A percentile compares a stretch with the other conserved stretches of the same genome.
Conservation (phyloP, 164 flowering plant genomes). For the Santalum album region DNA sequence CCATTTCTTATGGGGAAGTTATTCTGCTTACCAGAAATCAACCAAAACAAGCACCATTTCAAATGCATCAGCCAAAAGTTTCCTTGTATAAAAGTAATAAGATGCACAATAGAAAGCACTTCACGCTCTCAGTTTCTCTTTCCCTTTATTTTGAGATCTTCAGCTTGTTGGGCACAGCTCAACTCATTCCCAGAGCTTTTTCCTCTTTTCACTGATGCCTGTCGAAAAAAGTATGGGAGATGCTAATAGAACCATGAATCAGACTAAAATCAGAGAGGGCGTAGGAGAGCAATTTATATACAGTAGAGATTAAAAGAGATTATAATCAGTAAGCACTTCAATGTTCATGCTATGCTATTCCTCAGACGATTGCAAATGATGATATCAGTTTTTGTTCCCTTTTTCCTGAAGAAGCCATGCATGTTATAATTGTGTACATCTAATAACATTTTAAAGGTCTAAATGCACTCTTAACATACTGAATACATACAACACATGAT, state of each 20-base stretch:
- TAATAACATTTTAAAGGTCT: no score
- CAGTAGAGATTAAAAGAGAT: no score
- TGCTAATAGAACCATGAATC: background rate
- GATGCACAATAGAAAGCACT: constrained; percentile 30
- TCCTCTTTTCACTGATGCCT: constrained; percentile 40
- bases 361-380: no score
- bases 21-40: constrained; percentile 36
- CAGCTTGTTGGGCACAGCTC: constrained; percentile 81
- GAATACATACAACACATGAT: no score
- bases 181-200: constrained; percentile 37
- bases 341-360: no score
- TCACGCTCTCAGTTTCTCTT: constrained; percentile 78
- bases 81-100: background rate
- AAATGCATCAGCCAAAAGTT: background rate
- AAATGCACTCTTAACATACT: no score
- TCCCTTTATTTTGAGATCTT: constrained; percentile 75
- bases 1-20: constrained; percentile 79
- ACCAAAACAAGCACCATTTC: background rate
- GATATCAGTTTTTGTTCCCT: no score
- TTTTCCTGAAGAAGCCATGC: no score
- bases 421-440: no score
- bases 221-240: constrained; percentile 4
- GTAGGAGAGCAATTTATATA: no score
- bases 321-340: no score
- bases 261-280: no score